Evolutionary conservation across 2,329 filamentous ascomycete species (phyloP), one percentile per base, ranked within the genome.

Genomic region (Lanzia echinophila): DNA sequence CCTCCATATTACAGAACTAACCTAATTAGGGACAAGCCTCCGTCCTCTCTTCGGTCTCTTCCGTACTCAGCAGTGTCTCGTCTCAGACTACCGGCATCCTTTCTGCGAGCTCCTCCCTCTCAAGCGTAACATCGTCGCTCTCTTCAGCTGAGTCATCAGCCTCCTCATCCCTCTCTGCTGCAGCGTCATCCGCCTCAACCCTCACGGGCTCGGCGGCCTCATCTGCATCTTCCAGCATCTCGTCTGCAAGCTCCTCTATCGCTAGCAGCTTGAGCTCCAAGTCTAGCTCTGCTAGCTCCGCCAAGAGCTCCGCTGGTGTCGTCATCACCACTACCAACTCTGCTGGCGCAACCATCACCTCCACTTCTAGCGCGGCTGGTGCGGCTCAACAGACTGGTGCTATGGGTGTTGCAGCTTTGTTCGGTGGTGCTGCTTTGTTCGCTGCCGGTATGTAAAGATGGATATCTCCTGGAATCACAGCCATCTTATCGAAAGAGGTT

Each of bases 361-460:
- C 50, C 12, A 52, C 50, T 28, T 3, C 47, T 7, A 45, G 45
- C 1, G 42, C 42, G 3, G 54, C 55, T 15, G 60, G 60, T 42
- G 62, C 60, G 10, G 56, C 62, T 5, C 54, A 56, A 13, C 62
- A 59, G 41, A 64, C 62, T 55, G 64, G 57, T 54, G 64, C 63
- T 43, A 57, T 66, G 28, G 64, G 59, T 43, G 51, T 60, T 11
- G 63, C 62, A 34, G 64, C 63, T 51, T 54, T 66, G 1, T 64
- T 66, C 19, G 64, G 64, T 53, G 63, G 57, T 56, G 64, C 58
- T 15, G 62, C 61, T 33, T 36, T 63, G n/a, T 56, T 63, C 24
- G 59, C 56, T 49, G 62, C 58, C 34, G 61, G 62, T 50, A 45
- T 66, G 56, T 66, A 65, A 41, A 17, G 41, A 22, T 15, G 7